Base-by-base conservation (phyloP, 805 yeast species). In the Pichia exigua region DNA sequence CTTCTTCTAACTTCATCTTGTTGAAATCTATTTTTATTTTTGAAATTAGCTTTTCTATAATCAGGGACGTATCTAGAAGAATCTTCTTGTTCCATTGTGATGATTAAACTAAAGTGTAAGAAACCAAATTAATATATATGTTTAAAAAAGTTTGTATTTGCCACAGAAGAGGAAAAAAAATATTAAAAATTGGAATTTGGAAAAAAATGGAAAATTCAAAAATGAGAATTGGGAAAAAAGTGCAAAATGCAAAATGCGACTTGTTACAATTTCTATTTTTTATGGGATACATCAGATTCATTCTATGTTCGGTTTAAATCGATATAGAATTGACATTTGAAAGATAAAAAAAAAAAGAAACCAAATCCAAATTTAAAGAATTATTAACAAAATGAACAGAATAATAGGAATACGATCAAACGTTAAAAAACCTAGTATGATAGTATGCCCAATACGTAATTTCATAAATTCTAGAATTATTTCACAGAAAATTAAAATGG, bases 1-100 rank as follows among this genome's bases (percentile, higher is more conserved):
- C 99, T 86, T 70, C 98, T 90, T 71, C 99, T 87, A 62, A 94
- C 81, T 75, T 94, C 99, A 67, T 94, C 99, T 53, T 89, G 88
- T 63, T 87, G 86, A 67, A 94, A 94, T 65, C 95, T 82, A 57
- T 94, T 89, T 68, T 91, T 88, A 74, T 94, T 92, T 69, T 94
- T 94, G 76, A 87, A 94, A 66, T 85, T 88, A 42, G 97, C 90
- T 71, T 97, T 88, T 72, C 99, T 90, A 71, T 92, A 92, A 71
- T 94, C 98, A 45, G 99, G 99, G 54, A 94, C 87, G 70, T 88
- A 92, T 72, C 91, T 85, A 61, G 92, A 79, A 42, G 90, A 73
- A 58, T 85, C 90, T 50, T 61, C 56, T 46, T 84, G 73, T 63
- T 85, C 91, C 95, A 87, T 87, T 32, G 8, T 48, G 11, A 27